phyloP scores from a whole-genome alignment of 2,329 filamentous ascomycete species.

The Drechslerella stenobrocha region DNA sequence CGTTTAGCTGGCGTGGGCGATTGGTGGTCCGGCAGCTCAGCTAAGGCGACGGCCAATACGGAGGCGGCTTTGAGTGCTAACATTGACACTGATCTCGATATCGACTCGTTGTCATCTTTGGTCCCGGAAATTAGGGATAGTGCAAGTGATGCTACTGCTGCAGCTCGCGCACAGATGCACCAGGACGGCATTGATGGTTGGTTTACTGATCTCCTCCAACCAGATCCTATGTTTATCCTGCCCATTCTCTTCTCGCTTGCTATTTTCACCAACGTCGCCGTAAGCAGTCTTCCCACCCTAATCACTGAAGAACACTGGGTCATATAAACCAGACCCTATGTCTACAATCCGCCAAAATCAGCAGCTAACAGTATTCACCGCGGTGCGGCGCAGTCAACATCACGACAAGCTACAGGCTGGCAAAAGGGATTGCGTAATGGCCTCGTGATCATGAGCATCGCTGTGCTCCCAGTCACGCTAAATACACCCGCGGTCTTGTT shows the following conservation, averaged over 20 bases:
- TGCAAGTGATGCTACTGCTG: slow-evolving; percentile 4
- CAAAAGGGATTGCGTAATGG: slow-evolving; percentile 21
- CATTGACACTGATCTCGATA: too few relatives aligned
- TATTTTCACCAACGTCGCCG: slow-evolving; percentile 50
- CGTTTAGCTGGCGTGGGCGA: slow-evolving; percentile 25
- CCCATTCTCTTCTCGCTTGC: slow-evolving; percentile 49
- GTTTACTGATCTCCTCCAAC: slow-evolving; percentile 49
- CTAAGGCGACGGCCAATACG: not conserved
- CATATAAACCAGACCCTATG: not conserved
- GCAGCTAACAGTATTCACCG: too few relatives aligned
- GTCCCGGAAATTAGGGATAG: too few relatives aligned
- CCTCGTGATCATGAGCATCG: slow-evolving; percentile 16
- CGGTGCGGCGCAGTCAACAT: not conserved
- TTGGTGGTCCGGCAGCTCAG: slow-evolving; percentile 10
- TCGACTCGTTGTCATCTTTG: too few relatives aligned
- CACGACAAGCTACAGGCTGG: slow-evolving; percentile 13
- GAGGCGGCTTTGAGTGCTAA: too few relatives aligned
- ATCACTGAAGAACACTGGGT: too few relatives aligned
- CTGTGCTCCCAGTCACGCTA: slow-evolving; percentile 27
- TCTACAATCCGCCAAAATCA: too few relatives aligned
- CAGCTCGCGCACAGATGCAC: slow-evolving; percentile 29
- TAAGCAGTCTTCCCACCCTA: slow-evolving; percentile 6
- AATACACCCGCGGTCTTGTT: slow-evolving; percentile 24
- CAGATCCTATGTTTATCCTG: slow-evolving; percentile 49
- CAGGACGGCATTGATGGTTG: slow-evolving; percentile 40